Evolutionary conservation across 345 rosid genomes (phyloP).

Genomic region (Heritiera littoralis): DNA sequence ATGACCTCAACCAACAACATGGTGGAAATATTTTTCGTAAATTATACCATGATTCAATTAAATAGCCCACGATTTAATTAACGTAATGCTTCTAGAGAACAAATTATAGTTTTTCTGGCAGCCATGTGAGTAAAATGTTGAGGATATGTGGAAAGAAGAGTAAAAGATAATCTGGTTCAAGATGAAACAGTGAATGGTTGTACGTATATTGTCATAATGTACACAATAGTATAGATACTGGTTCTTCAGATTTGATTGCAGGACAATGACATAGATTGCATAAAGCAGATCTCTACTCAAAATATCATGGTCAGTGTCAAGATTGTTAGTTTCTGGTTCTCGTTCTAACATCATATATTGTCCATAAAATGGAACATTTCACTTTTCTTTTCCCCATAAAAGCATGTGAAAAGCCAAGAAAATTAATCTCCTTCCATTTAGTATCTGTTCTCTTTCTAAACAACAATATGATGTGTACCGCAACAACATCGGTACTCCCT

Average conservation of each 20-base stretch:
- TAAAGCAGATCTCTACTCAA: neutral
- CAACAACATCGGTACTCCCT: neutral
- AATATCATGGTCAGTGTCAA: conserved; percentile 9
- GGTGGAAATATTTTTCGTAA: neutral
- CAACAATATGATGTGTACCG: conserved; percentile 18
- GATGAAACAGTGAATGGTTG: neutral
- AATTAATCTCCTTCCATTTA: conserved; percentile 16
- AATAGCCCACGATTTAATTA: neutral
- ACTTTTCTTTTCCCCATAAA: neutral
- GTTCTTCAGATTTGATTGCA: neutral
- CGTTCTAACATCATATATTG: conserved; percentile 15
- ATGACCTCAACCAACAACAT: neutral
- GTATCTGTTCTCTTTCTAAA: conserved; percentile 4
- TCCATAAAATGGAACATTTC: conserved; percentile 8
- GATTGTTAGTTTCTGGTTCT: conserved; percentile 28
- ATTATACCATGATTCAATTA: neutral
- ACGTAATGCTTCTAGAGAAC: neutral
- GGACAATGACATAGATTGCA: neutral
- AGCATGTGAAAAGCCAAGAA: neutral
- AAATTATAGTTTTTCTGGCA: neutral
- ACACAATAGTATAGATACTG: neutral
- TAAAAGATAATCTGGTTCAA: neutral
- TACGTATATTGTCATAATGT: neutral
- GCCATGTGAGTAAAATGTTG: neutral
- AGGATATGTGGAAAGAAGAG: too few species aligned